Percentiles rank a stretch among this genome's conserved stretches.
Conservation (phyloP, 2,329 filamentous ascomycete genomes). For the Sporothrix luriei region DNA sequence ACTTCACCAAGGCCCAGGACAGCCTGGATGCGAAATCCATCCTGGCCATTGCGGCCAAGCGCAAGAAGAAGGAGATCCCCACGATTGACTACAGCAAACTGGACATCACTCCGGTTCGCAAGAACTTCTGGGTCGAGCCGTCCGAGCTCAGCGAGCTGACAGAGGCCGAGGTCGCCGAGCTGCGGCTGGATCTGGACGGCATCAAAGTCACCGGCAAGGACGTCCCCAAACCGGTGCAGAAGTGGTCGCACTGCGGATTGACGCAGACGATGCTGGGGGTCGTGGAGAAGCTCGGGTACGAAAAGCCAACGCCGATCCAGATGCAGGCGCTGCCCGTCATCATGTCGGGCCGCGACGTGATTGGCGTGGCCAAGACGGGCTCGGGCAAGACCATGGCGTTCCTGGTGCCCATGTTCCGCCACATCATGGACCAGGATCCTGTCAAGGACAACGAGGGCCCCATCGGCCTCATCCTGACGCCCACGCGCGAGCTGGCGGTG, state of each 20-base stretch:
- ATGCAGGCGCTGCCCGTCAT: conserved; percentile 91
- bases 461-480: conserved; percentile 85
- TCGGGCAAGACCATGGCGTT: conserved; percentile 98
- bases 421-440: conserved; percentile 90
- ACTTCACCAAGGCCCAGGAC: conserved; percentile 55
- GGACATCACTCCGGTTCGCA: conserved; percentile 81
- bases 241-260: conserved; percentile 94
- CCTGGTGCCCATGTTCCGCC: conserved; percentile 92
- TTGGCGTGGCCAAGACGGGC: conserved; percentile 95
- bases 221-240: conserved; percentile 89
- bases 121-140: conserved; percentile 93
- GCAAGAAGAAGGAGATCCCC: conserved; percentile 95
- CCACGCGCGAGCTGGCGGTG: conserved; percentile 87
- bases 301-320: conserved; percentile 90
- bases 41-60: conserved; percentile 61
- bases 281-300: conserved; percentile 77
- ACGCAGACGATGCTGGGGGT: conserved; percentile 85
- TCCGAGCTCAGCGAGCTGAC: conserved; percentile 79
- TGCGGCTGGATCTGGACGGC: conserved; percentile 86
- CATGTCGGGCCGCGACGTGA: conserved; percentile 94
- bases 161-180: conserved; percentile 76
- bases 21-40: conserved; percentile 53
- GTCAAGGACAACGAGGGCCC: conserved; percentile 84
- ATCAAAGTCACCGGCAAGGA: conserved; percentile 91
- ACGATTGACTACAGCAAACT: conserved; percentile 83